Evolutionary conservation across 108 stramenopile species (phyloP).

Genomic region (Epithemia pelagica): DNA sequence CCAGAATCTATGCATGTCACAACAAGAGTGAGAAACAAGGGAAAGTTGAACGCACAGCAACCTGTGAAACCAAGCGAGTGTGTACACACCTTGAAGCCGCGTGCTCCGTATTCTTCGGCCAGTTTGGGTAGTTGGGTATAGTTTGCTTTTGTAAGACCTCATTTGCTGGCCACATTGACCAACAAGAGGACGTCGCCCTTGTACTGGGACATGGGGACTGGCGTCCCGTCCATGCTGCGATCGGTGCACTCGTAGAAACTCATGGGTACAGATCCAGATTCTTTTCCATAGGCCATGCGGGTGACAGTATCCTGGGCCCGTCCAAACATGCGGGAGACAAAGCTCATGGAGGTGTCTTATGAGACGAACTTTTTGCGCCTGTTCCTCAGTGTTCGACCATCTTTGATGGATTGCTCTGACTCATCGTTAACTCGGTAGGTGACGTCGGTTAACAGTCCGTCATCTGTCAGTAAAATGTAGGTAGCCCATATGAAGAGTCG

Average conservation of each 20-base stretch:
- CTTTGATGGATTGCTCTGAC: too few relatives aligned
- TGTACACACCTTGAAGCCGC: slow-evolving; percentile 38
- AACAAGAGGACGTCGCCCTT: slow-evolving; percentile 31
- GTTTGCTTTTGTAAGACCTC: slow-evolving; percentile 41
- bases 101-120: slow-evolving; percentile 41
- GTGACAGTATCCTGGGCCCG: slow-evolving; percentile 8
- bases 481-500: too few relatives aligned
- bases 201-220: slow-evolving; percentile 11
- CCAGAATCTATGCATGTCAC: slow-evolving; percentile 27
- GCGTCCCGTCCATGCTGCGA: slow-evolving; percentile 3
- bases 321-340: not conserved
- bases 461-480: too few relatives aligned
- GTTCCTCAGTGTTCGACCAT: too few relatives aligned
- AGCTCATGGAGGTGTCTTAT: not conserved
- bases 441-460: too few relatives aligned
- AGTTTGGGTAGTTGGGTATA: slow-evolving; percentile 40
- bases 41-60: too few relatives aligned
- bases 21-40: not conserved
- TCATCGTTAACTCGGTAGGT: too few relatives aligned
- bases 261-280: not conserved
- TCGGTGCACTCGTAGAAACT: slow-evolving; percentile 13
- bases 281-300: slow-evolving; percentile 8
- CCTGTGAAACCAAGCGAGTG: too few relatives aligned
- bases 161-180: slow-evolving; percentile 73
- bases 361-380: too few relatives aligned